Conservation (phyloP, 441 rosid species). For the Eutrema salsugineum region DNA sequence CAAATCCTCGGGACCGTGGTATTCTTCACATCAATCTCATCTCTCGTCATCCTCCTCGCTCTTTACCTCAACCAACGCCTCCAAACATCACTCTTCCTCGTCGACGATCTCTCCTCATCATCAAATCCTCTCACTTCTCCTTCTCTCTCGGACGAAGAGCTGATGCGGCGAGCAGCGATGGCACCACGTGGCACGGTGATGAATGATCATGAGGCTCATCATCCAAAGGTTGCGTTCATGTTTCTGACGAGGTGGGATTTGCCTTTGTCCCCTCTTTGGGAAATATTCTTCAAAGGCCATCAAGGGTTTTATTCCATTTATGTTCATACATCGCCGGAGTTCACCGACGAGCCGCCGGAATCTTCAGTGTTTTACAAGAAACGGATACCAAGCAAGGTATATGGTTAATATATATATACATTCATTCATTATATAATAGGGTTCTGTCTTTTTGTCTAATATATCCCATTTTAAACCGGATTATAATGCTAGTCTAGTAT, state of each 20-base stretch:
- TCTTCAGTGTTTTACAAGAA: slow-evolving; percentile 43
- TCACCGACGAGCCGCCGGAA: slow-evolving; percentile 21
- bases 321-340: slow-evolving; percentile 48
- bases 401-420: background rate
- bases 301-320: slow-evolving; percentile 45
- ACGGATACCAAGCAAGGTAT: slow-evolving; percentile 47
- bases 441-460: no score
- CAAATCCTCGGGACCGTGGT: slow-evolving; percentile 27
- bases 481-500: background rate
- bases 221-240: slow-evolving; percentile 52
- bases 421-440: background rate
- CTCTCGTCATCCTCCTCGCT: slow-evolving; percentile 26
- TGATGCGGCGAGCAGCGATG: slow-evolving; percentile 22
- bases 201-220: background rate
- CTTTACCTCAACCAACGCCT: slow-evolving; percentile 30
- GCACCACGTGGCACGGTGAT: background rate
- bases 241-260: slow-evolving; percentile 45
- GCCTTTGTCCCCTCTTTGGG: slow-evolving; percentile 56
- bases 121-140: slow-evolving; percentile 19
- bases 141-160: slow-evolving; percentile 19
- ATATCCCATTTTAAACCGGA: no score
- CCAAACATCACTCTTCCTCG: slow-evolving; percentile 16
- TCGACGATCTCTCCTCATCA: slow-evolving; percentile 20
- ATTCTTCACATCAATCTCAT: slow-evolving; percentile 23
- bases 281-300: slow-evolving; percentile 41